A percentile compares a stretch with the other conserved stretches of the same genome.
Evolutionary conservation across 352 stramenopile species (phyloP).

Genomic region (Phytophthora quininea): DNA sequence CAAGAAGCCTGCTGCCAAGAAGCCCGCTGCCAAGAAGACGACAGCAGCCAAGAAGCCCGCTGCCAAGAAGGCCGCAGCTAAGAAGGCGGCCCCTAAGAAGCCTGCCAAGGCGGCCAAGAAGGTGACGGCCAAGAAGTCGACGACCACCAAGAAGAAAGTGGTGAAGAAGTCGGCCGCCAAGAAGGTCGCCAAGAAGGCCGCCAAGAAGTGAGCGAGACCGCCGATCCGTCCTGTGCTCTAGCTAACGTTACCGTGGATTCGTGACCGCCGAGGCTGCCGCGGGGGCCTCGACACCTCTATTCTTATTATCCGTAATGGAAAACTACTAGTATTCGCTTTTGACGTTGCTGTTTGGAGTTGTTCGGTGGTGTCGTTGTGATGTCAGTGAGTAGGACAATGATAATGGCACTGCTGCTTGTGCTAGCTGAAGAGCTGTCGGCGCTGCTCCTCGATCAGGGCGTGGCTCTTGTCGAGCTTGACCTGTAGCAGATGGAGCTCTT

Average conservation of each 20-base stretch:
- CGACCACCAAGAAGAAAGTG: conserved; percentile 67
- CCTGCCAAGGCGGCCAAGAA: conserved; percentile 40
- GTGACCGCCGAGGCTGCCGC: conserved; percentile 12
- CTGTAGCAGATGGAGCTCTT: conserved; percentile 73
- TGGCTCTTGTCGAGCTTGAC: conserved; percentile 79
- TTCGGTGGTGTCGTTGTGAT: background rate
- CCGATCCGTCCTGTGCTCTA: conserved; percentile 20
- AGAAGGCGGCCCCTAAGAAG: conserved; percentile 27
- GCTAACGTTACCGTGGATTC: conserved; percentile 5
- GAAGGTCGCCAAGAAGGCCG: conserved; percentile 53
- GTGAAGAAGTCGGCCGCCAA: conserved; percentile 73
- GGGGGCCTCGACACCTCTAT: conserved; percentile 41
- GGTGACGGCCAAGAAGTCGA: conserved; percentile 57
- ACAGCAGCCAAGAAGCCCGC: conserved; percentile 45
- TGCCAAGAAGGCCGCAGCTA: conserved; percentile 38
- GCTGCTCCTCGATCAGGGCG: conserved; percentile 77
- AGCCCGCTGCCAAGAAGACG: conserved; percentile 40
- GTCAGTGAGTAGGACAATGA: no score
- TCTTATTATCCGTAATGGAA: conserved; percentile 70
- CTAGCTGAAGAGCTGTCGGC: conserved; percentile 64
- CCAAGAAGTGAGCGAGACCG: conserved; percentile 42
- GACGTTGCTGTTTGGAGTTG: conserved; percentile 1
- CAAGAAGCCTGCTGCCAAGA: conserved; percentile 43
- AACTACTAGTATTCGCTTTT: conserved; percentile 35
- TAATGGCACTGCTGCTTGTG: conserved; percentile 6